Evolutionary conservation across 805 yeast species (phyloP), one percentile per base, ranked within the genome.

Genomic region (Candida chilensis): DNA sequence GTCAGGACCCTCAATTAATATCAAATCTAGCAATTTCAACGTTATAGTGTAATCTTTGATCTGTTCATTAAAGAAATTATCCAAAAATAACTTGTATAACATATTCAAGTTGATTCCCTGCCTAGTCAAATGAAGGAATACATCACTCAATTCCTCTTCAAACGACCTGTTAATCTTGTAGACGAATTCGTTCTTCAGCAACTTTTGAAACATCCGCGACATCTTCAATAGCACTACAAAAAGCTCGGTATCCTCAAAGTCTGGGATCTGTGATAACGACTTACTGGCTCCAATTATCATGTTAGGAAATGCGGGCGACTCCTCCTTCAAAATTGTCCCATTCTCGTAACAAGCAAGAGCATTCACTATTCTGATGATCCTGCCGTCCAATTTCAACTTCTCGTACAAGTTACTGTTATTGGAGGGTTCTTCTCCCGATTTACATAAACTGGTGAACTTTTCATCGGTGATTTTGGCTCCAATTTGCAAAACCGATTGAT

Each of bases 1-100:
- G 33, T 55, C 60, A 31, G 54, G 49, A 5, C 69, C 69, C 39
- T 62, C 64, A 29, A 63, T 47, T 18, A 61, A 45, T 9, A 61
- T 39, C 22, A 60, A 48, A 34, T 63, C 69, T 17, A 60, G 35
- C 4, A 57, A 32, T 27, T 27, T 40, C 18, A 37, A 29, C 20
- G 33, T 30, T 3, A 28, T 18, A 13, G 17, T 27, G 3, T 18
- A 14, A 11, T 32, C 29, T 22, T 28, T 26, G 16, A 45, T 36
- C n/a, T 37, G 32, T 2, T 35, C 34, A 9, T 36, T 37, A 16
- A 52, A 48, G 20, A 47, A 47, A 9, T 38, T 41, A 31, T 37
- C 37, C 10, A 52, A 27, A 3, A 45, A 24, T 6, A 32, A 32
- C 33, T 47, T 45, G 36, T 44, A 46, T 9, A 50, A 29, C 5